Evolutionary conservation across 306 rosid genomes (phyloP).

Genomic region (Pterocarpus macrocarpus): DNA sequence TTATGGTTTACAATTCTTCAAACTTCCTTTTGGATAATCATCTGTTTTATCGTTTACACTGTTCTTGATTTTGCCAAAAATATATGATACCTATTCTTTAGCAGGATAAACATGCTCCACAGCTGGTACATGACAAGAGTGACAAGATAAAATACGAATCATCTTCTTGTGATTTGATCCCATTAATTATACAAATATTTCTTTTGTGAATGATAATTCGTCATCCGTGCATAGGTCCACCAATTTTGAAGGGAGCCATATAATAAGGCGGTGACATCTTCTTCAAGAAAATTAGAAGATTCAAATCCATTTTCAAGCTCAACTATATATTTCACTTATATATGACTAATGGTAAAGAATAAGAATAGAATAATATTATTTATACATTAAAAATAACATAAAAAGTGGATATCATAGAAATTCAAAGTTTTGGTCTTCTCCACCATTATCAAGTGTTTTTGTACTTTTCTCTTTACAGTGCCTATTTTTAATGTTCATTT

Average conservation of each 20-base stretch:
- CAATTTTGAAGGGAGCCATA: not conserved
- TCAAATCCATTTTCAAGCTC: conserved; percentile 1
- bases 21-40: not conserved
- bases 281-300: not conserved
- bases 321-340: conserved; percentile 1
- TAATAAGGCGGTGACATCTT: not conserved
- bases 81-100: not conserved
- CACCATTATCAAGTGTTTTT: no score
- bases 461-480: no score
- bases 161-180: conserved; percentile 18
- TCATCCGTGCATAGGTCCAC: not conserved
- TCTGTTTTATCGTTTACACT: not conserved
- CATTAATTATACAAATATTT: not conserved
- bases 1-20: not conserved
- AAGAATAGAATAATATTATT: no score
- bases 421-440: no score
- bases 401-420: no score
- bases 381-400: no score
- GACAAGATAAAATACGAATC: not conserved
- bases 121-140: not conserved
- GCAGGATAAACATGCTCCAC: not conserved
- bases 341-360: not conserved
- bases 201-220: not conserved
- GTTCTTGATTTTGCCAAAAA: not conserved
- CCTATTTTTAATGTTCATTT: no score